Evolutionary conservation across 1,139 yeast genomes (phyloP).

Genomic region (Pichia sp.): DNA sequence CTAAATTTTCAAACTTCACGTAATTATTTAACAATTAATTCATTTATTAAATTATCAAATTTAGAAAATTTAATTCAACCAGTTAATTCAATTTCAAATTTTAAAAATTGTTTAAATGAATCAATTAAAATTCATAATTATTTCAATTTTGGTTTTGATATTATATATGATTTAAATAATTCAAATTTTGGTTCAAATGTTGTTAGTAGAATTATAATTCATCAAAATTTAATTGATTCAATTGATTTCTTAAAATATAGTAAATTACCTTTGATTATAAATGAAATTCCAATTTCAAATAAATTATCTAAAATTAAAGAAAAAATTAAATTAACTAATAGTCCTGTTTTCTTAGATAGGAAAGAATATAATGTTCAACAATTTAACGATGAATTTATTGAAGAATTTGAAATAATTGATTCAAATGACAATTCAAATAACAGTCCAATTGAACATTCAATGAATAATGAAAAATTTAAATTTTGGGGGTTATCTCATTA

Average conservation of each 20-base stretch:
- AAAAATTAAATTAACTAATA: neutral
- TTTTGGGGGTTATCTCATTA: constrained; percentile 49
- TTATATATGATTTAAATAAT: constrained; percentile 39
- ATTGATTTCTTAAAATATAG: constrained; percentile 46
- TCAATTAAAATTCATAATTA: constrained; percentile 45
- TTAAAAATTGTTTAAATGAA: constrained; percentile 6
- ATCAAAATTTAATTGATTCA: constrained; percentile 44
- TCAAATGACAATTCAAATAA: neutral
- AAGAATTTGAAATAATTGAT: constrained; percentile 24
- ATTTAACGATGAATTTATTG: constrained; percentile 14
- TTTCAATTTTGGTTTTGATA: constrained; percentile 46
- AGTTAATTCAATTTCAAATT: neutral
- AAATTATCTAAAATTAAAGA: constrained; percentile 1
- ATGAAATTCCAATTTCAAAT: too few relatives aligned
- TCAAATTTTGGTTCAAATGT: constrained; percentile 26
- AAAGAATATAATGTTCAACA: constrained; percentile 39
- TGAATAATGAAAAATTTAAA: constrained; percentile 16
- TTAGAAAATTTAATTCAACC: neutral
- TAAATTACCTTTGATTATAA: constrained; percentile 14
- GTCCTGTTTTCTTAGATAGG: constrained; percentile 42
- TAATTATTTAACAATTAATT: constrained; percentile 5
- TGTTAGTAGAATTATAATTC: constrained; percentile 40
- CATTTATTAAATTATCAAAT: neutral
- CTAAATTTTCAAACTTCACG: constrained; percentile 31
- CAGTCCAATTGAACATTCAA: neutral